These are phyloP conservation scores for Penicillium sp. DNA, from an alignment of 2,329 filamentous ascomycete species.

Conservation along the genomic window DNA sequence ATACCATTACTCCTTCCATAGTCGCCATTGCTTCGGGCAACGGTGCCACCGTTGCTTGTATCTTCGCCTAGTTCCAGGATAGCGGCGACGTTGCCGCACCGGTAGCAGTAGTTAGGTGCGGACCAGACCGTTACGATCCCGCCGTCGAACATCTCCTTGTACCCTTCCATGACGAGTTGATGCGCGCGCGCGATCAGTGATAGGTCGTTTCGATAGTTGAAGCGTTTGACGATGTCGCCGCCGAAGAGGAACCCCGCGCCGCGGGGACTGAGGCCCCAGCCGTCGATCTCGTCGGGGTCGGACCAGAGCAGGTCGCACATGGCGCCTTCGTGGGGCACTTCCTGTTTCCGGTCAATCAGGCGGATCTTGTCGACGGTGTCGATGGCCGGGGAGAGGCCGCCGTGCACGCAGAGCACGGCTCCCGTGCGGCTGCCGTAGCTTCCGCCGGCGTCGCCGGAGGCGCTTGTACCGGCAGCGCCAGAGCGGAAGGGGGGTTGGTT, in stretches of 20 bases:
- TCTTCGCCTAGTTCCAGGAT: slow-evolving; percentile 90
- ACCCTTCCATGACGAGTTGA: slow-evolving; percentile 97
- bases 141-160: slow-evolving; percentile 97
- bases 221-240: slow-evolving; percentile 86
- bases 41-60: slow-evolving; percentile 61
- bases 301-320: slow-evolving; percentile 99
- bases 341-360: slow-evolving; percentile 88
- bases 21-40: slow-evolving; percentile 53
- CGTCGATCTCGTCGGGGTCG: slow-evolving; percentile 94
- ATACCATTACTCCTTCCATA: slow-evolving; percentile 38
- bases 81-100: slow-evolving; percentile 89
- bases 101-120: slow-evolving; percentile 92
- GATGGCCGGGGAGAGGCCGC: slow-evolving; percentile 80
- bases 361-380: slow-evolving; percentile 94
- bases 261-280: slow-evolving; percentile 87
- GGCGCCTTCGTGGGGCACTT: slow-evolving; percentile 94
- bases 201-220: slow-evolving; percentile 90
- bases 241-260: slow-evolving; percentile 95
- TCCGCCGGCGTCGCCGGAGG: slow-evolving; percentile 59
- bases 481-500: slow-evolving; percentile 44
- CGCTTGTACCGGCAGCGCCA: slow-evolving; percentile 70
- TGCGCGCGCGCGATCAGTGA: slow-evolving; percentile 87
- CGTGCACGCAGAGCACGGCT: slow-evolving; percentile 90
- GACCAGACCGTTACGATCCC: slow-evolving; percentile 99
- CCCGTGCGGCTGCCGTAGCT: slow-evolving; percentile 52